A percentile compares a stretch with the other conserved stretches of the same genome.
These are phyloP conservation scores for Odonthalia washingtoniensis DNA, from an alignment of 31 red algal species.

Conservation along the genomic window DNA sequence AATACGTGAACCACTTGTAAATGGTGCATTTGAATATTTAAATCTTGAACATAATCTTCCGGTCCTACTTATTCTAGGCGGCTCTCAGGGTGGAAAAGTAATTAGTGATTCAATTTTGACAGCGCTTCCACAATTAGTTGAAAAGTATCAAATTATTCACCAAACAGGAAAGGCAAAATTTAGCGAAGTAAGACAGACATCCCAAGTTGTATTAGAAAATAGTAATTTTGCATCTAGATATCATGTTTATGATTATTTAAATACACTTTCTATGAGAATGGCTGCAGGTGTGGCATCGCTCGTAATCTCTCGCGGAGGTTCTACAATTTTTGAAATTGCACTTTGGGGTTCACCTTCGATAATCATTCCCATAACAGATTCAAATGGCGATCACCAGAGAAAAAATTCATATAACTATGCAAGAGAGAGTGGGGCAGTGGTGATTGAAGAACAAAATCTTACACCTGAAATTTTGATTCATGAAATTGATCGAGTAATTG, in stretches of 20 bases:
- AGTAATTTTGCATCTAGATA: neutral
- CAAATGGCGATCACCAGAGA: neutral
- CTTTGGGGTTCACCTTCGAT: conserved; percentile 10
- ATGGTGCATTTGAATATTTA: conserved; percentile 21
- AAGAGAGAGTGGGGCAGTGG: neutral
- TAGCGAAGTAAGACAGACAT: neutral
- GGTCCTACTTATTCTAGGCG: neutral
- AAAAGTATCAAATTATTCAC: conserved; percentile 19
- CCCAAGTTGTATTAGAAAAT: conserved; percentile 8
- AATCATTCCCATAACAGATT: neutral
- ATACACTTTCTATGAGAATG: conserved; percentile 5
- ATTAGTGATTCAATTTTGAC: conserved; percentile 3
- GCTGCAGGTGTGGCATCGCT: neutral
- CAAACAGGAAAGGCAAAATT: conserved; percentile 3
- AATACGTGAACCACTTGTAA: neutral
- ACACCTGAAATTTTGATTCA: neutral
- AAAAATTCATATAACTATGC: conserved; percentile 21
- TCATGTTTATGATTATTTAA: neutral
- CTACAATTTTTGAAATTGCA: conserved; percentile 12
- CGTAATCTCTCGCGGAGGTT: neutral
- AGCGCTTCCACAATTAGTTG: conserved; percentile 4
- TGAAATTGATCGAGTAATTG: conserved; percentile 17
- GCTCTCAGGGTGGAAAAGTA: neutral
- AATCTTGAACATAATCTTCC: conserved; percentile 16
- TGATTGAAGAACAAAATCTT: conserved; percentile 10